These are phyloP conservation scores for Fusarium longipes DNA, from an alignment of 2,329 filamentous ascomycete genomes.

Conservation along the genomic window DNA sequence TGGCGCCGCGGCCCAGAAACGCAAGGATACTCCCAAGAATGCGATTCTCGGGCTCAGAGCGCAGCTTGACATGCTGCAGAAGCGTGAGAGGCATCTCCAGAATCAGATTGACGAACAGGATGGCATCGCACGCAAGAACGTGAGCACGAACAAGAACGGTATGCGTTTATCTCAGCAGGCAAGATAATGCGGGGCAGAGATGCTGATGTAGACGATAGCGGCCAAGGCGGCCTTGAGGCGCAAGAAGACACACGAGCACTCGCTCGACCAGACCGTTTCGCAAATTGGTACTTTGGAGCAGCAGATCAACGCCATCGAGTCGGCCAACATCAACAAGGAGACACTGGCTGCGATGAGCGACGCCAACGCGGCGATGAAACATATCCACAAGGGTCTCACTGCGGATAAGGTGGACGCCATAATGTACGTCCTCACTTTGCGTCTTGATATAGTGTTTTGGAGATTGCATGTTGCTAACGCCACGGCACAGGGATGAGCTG, in stretches of 20 bases:
- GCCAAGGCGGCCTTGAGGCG: constrained; percentile 90
- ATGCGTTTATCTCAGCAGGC: constrained; percentile 51
- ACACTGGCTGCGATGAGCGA: constrained; percentile 94
- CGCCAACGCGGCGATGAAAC: constrained; percentile 89
- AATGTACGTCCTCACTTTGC: constrained; percentile 72
- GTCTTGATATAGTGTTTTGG: not conserved
- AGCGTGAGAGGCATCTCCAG: constrained; percentile 91
- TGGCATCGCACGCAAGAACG: constrained; percentile 85
- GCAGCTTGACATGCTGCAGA: constrained; percentile 97
- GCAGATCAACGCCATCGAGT: constrained; percentile 96
- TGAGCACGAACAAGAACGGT: constrained; percentile 90
- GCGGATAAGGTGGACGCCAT: constrained; percentile 95
- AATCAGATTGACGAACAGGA: constrained; percentile 95
- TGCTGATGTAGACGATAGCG: constrained; percentile 63
- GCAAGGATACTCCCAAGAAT: constrained; percentile 95
- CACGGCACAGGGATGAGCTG: constrained; percentile 79
- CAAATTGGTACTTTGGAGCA: constrained; percentile 94
- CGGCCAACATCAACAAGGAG: constrained; percentile 98
- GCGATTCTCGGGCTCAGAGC: constrained; percentile 88
- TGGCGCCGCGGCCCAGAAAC: constrained; percentile 81
- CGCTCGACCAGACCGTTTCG: constrained; percentile 86
- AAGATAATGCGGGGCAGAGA: constrained; percentile 26
- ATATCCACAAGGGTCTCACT: constrained; percentile 89
- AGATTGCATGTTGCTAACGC: constrained; percentile 48
- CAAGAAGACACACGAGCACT: constrained; percentile 95